These are phyloP conservation scores for Penicillium occitanis DNA, from an alignment of 2,329 filamentous ascomycete species.

Conservation along the genomic window DNA sequence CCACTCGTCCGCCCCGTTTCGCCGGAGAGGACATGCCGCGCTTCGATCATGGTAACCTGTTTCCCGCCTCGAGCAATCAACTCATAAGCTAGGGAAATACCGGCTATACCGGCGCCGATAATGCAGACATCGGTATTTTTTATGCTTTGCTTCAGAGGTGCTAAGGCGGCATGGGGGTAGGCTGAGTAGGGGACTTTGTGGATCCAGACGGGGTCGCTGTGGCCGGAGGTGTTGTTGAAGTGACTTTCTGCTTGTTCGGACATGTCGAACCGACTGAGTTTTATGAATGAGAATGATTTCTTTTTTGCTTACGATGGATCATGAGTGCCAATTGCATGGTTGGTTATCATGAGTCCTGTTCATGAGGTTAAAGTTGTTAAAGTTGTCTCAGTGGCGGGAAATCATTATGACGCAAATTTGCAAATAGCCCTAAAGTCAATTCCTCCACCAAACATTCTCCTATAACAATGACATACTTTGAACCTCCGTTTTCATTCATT, in stretches of 20 bases:
- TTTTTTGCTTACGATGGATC: too few relatives aligned
- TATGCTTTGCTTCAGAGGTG: neutral
- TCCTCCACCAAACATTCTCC: neutral
- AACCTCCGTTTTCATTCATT: too few relatives aligned
- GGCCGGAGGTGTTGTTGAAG: conserved; percentile 8
- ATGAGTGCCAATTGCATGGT: neutral
- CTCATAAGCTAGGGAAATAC: neutral
- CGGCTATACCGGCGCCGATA: neutral
- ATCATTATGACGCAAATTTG: neutral
- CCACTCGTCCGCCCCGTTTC: conserved; percentile 3
- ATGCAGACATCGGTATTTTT: neutral
- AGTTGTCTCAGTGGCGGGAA: neutral
- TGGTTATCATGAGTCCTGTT: neutral
- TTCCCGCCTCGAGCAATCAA: neutral
- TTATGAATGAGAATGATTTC: too few relatives aligned
- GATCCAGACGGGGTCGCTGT: neutral
- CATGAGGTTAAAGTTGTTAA: neutral
- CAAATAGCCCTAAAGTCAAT: neutral
- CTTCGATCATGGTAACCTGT: conserved; percentile 1
- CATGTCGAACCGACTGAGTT: neutral
- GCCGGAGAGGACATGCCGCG: neutral
- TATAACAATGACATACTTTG: neutral
- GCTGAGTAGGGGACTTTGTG: neutral
- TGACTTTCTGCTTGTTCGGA: neutral
- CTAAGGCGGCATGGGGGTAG: neutral